phyloP scores from a whole-genome alignment of 108 stramenopile species.

The Cyclotella cryptica region DNA sequence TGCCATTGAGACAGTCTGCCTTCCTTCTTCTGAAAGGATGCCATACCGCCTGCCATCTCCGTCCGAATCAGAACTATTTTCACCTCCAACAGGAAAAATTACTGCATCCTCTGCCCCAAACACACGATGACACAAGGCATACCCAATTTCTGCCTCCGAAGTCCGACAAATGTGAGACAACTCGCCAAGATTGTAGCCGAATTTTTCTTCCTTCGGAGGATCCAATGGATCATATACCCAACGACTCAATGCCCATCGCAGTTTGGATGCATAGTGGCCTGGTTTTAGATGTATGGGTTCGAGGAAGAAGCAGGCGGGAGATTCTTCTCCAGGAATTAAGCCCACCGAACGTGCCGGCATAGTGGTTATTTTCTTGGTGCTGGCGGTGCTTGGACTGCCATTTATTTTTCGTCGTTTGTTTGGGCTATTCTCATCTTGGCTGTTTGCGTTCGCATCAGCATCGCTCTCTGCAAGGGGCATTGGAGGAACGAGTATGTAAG shows the following conservation, averaged over 20 bases:
- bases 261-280: conserved; percentile 35
- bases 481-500: conserved; percentile 47
- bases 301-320: conserved; percentile 48
- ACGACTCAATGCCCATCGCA: conserved; percentile 24
- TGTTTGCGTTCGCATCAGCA: neutral
- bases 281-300: conserved; percentile 20
- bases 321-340: conserved; percentile 38
- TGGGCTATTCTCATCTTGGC: neutral
- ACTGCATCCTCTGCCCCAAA: conserved; percentile 52
- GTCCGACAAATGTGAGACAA: conserved; percentile 47
- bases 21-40: conserved; percentile 48
- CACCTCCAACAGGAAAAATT: conserved; percentile 16
- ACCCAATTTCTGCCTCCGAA: conserved; percentile 31
- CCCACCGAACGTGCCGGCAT: conserved; percentile 53
- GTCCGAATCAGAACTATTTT: neutral
- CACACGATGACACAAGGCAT: conserved; percentile 31
- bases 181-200: conserved; percentile 40
- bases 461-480: conserved; percentile 12
- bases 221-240: conserved; percentile 51
- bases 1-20: conserved; percentile 48
- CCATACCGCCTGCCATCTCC: conserved; percentile 25
- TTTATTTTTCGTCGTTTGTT: conserved; percentile 24
- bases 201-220: conserved; percentile 14
- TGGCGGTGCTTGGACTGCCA: neutral
- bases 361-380: conserved; percentile 1